phyloP scores from a whole-genome alignment of 1,284 basidiomycete genomes.

The Waitea zeae region DNA sequence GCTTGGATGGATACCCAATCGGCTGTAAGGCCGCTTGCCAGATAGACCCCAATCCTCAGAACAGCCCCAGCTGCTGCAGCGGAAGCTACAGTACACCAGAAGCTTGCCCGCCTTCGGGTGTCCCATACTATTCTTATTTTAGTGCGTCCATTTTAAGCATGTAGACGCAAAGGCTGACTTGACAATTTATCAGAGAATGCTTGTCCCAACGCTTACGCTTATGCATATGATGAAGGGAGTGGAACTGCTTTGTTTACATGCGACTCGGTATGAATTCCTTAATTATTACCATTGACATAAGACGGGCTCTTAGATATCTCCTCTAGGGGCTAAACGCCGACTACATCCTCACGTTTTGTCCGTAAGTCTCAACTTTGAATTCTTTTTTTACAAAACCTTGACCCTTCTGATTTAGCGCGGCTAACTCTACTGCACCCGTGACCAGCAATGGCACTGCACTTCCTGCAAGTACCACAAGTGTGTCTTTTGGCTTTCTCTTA shows the following conservation, averaged over 20 bases:
- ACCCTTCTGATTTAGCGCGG: no score
- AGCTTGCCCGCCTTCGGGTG: conserved; percentile 33
- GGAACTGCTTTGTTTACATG: conserved; percentile 36
- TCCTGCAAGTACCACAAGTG: no score
- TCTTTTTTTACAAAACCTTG: no score
- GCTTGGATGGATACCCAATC: conserved; percentile 29
- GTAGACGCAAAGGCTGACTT: no score
- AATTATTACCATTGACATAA: no score
- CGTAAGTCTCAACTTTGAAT: background rate
- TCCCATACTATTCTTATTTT: conserved; percentile 10
- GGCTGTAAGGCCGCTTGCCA: conserved; percentile 43
- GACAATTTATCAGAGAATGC: conserved; percentile 21
- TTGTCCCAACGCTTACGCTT: conserved; percentile 35
- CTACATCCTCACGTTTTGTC: conserved; percentile 8
- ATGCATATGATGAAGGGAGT: conserved; percentile 36
- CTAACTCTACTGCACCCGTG: no score
- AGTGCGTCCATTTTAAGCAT: no score
- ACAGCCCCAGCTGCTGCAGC: conserved; percentile 39
- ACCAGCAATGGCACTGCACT: no score
- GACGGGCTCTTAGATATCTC: no score
- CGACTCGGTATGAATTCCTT: no score
- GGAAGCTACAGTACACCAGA: conserved; percentile 27
- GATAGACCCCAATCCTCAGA: conserved; percentile 20
- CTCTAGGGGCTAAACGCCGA: conserved; percentile 1
- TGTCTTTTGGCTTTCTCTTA: no score